phyloP scores from a whole-genome alignment of 768 basidiomycete species.

The Lentinula raphanica region DNA sequence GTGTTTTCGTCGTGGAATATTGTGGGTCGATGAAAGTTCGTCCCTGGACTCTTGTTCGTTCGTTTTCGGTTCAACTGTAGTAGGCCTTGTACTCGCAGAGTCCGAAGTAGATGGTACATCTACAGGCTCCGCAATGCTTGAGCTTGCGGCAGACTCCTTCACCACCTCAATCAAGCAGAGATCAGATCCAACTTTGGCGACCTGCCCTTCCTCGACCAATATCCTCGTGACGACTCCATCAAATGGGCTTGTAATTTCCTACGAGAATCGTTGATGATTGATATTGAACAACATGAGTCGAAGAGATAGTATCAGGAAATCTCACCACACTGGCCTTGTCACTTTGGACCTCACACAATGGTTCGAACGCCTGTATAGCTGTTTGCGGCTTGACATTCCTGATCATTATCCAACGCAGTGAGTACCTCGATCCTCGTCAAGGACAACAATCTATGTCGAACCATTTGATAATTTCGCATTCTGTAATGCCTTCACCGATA shows the following conservation, averaged over 20 bases:
- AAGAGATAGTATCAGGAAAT: slow-evolving; percentile 54
- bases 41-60: neutral
- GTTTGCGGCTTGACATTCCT: slow-evolving; percentile 61
- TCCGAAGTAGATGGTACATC: neutral
- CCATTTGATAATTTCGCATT: slow-evolving; percentile 88
- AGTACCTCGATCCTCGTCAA: neutral
- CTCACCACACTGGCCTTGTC: slow-evolving; percentile 6
- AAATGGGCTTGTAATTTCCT: slow-evolving; percentile 81
- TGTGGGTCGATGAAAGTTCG: slow-evolving; percentile 1
- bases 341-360: slow-evolving; percentile 14
- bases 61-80: too few species aligned
- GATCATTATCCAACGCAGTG: neutral
- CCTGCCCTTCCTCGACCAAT: slow-evolving; percentile 73
- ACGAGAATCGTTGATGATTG: too few species aligned
- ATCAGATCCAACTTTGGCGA: slow-evolving; percentile 77
- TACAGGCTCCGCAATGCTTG: slow-evolving; percentile 14
- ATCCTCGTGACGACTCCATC: slow-evolving; percentile 71
- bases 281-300: slow-evolving; percentile 79
- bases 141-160: slow-evolving; percentile 36
- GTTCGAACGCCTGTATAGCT: slow-evolving; percentile 59
- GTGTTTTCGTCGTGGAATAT: slow-evolving; percentile 33
- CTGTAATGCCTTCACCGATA: slow-evolving; percentile 88
- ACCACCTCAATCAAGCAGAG: slow-evolving; percentile 82
- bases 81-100: too few species aligned
- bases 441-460: slow-evolving; percentile 30